A percentile compares a stretch with the other conserved stretches of the same genome.
phyloP scores from a whole-genome alignment of 2,329 filamentous ascomycete genomes.

The Apiospora phragmitis region DNA sequence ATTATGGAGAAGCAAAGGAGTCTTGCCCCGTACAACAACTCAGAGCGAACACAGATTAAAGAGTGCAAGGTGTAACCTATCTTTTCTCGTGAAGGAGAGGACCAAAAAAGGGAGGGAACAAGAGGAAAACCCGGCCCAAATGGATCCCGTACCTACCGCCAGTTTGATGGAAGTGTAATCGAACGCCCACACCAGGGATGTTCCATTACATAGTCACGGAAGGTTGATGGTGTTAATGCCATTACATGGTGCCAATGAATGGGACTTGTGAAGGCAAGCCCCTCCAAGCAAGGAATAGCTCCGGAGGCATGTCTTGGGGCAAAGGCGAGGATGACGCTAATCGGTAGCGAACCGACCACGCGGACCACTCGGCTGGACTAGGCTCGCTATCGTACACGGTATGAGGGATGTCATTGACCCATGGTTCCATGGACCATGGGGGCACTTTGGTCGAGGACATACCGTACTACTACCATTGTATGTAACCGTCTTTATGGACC shows the following conservation, averaged over 20 bases:
- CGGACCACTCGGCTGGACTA: not conserved
- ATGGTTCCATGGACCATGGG: not conserved
- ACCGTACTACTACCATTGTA: not conserved
- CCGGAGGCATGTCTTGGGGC: not conserved
- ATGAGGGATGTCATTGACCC: not conserved
- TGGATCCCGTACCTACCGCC: not conserved
- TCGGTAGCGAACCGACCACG: not conserved
- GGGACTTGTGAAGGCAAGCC: not conserved
- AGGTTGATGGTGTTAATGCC: not conserved
- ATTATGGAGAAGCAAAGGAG: not conserved
- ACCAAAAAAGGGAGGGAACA: not conserved
- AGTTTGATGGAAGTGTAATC: not conserved
- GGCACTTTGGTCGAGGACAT: not conserved
- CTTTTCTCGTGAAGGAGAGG: not conserved
- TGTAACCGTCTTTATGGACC: not conserved
- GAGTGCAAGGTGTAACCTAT: not conserved
- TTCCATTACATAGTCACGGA: not conserved
- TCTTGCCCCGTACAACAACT: not conserved
- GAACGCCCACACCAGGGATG: not conserved
- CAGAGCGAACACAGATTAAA: not conserved
- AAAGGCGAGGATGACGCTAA: not conserved
- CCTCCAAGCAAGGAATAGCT: slow-evolving; percentile 7
- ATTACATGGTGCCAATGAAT: not conserved
- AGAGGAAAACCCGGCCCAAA: not conserved
- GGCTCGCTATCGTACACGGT: not conserved